Conservation (phyloP, 208 protist species). For the Naegleria lovaniensis region DNA sequence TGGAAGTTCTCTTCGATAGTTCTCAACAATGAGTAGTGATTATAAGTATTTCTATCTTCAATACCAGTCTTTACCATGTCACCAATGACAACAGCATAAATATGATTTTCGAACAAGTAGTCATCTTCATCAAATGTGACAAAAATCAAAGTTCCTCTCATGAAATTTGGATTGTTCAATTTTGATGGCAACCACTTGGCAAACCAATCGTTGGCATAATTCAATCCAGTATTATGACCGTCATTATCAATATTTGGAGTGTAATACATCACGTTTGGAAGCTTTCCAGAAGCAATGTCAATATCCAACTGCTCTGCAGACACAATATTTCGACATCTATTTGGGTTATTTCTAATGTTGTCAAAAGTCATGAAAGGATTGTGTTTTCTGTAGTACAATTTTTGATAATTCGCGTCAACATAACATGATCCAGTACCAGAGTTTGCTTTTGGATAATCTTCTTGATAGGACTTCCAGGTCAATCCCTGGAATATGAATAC, state of each 20-base stretch:
- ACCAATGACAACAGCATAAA: conserved; percentile 9
- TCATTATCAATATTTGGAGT: conserved; percentile 32
- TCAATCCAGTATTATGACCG: conserved; percentile 28
- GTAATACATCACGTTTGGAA: conserved; percentile 27
- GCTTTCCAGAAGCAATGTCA: neutral
- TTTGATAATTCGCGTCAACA: neutral
- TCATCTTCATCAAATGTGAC: conserved; percentile 26
- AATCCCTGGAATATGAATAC: conserved; percentile 14
- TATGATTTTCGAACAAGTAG: neutral
- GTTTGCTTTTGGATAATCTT: conserved; percentile 21
- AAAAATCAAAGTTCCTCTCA: neutral
- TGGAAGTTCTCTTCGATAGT: conserved; percentile 22
- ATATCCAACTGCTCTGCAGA: neutral
- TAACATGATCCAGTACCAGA: neutral
- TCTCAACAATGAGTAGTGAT: conserved; percentile 25
- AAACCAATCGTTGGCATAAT: neutral
- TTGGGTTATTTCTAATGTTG: conserved; percentile 18
- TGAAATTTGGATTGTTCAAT: neutral
- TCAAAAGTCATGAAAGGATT: conserved; percentile 28
- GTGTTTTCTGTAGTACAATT: conserved; percentile 21
- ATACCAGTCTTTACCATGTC: conserved; percentile 6
- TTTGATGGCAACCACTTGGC: neutral
- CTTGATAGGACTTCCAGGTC: conserved; percentile 26
- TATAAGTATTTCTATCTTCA: neutral
- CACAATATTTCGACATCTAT: conserved; percentile 26